These are phyloP conservation scores for Termitomyces sp. DNA, from an alignment of 768 basidiomycete species.

Conservation along the genomic window DNA sequence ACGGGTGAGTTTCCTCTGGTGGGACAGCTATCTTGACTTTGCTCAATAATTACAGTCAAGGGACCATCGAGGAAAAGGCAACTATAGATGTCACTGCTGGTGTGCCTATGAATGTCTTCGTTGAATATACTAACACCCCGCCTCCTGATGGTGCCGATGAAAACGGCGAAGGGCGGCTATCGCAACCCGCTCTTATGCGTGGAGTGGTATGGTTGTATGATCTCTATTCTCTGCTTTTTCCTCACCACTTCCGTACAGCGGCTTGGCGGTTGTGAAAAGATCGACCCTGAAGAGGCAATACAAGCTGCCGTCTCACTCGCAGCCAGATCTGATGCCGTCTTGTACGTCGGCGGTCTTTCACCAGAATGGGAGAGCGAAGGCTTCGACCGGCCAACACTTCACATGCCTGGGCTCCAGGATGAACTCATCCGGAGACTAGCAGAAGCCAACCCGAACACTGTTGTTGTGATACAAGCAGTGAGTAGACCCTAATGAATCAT, in stretches of 20 bases:
- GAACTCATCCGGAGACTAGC: constrained; percentile 54
- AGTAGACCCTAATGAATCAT: constrained; percentile 18
- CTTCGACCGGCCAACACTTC: constrained; percentile 63
- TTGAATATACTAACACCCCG: constrained; percentile 66
- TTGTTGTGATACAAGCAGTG: constrained; percentile 64
- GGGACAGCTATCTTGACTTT: neutral
- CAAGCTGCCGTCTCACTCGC: constrained; percentile 57
- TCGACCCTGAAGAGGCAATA: constrained; percentile 56
- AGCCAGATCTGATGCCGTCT: constrained; percentile 49
- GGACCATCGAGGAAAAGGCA: constrained; percentile 64
- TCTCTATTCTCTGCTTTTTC: neutral
- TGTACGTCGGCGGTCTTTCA: constrained; percentile 60
- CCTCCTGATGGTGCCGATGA: constrained; percentile 45
- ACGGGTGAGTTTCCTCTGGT: constrained; percentile 38
- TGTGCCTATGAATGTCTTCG: constrained; percentile 47
- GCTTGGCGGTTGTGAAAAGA: constrained; percentile 65
- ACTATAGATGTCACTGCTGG: constrained; percentile 44
- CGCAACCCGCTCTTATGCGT: constrained; percentile 68
- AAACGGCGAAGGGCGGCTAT: constrained; percentile 39
- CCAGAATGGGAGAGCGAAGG: constrained; percentile 79
- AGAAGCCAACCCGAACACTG: constrained; percentile 53
- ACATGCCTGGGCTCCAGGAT: constrained; percentile 59
- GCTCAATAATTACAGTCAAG: constrained; percentile 40
- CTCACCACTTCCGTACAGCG: constrained; percentile 35
- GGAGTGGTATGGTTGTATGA: constrained; percentile 52